Evolutionary conservation across 1,139 yeast genomes (phyloP).

Genomic region (Hansenula sp.): DNA sequence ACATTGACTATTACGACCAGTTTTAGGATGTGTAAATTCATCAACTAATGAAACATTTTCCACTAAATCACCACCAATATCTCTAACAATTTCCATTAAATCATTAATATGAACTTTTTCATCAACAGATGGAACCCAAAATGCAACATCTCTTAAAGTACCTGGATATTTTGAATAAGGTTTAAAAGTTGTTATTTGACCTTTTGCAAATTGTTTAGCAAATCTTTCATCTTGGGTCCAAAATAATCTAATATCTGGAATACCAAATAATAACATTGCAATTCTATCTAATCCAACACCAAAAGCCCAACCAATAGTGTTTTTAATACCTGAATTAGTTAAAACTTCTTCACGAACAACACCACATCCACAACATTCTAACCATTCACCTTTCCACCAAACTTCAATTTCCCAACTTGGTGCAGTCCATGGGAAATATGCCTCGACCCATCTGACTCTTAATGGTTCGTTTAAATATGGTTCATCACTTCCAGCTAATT

Average conservation of each 20-base stretch:
- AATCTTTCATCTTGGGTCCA: slow-evolving; percentile 89
- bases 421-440: slow-evolving; percentile 96
- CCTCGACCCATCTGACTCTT: slow-evolving; percentile 91
- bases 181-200: slow-evolving; percentile 65
- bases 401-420: slow-evolving; percentile 99
- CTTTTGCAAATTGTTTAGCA: slow-evolving; percentile 61
- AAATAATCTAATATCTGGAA: slow-evolving; percentile 90
- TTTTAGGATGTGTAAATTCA: slow-evolving; percentile 81
- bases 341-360: slow-evolving; percentile 78
- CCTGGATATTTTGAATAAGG: slow-evolving; percentile 94
- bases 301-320: slow-evolving; percentile 92
- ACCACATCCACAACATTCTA: slow-evolving; percentile 97
- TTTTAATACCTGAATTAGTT: slow-evolving; percentile 61
- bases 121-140: slow-evolving; percentile 64
- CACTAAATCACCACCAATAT: slow-evolving; percentile 80
- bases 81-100: slow-evolving; percentile 87
- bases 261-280: slow-evolving; percentile 92
- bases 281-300: slow-evolving; percentile 94
- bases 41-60: slow-evolving; percentile 82
- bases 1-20: slow-evolving; percentile 72
- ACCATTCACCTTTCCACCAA: slow-evolving; percentile 99
- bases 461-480: slow-evolving; percentile 70
- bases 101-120: slow-evolving; percentile 68
- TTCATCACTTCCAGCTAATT: slow-evolving; percentile 57
- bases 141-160: slow-evolving; percentile 80